Conservation (phyloP, 345 rosid genomes). For the Passiflora organensis region DNA sequence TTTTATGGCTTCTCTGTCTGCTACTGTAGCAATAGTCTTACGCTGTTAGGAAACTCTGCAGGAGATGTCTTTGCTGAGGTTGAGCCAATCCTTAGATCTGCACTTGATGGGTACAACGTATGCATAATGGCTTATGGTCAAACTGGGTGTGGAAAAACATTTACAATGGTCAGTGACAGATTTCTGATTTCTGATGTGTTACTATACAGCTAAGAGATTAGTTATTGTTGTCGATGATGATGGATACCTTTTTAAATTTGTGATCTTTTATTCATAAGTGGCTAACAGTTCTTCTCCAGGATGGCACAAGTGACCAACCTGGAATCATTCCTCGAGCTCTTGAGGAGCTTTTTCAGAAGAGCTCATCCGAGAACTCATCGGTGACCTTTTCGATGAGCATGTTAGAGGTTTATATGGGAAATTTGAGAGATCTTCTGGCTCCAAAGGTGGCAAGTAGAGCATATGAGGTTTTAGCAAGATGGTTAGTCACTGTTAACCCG, state of each 20-base stretch:
- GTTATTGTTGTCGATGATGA: too few relatives aligned
- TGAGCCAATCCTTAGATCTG: slow-evolving; percentile 76
- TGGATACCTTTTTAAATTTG: too few relatives aligned
- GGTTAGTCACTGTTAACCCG: slow-evolving; percentile 30
- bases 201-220: too few relatives aligned
- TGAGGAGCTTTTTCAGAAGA: slow-evolving; percentile 53
- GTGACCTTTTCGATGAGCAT: slow-evolving; percentile 76
- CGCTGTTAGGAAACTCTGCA: slow-evolving; percentile 46
- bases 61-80: slow-evolving; percentile 77
- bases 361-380: slow-evolving; percentile 39
- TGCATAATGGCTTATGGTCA: slow-evolving; percentile 91
- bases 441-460: slow-evolving; percentile 42
- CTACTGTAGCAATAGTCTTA: slow-evolving; percentile 29
- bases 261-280: slow-evolving; percentile 4
- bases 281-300: slow-evolving; percentile 39
- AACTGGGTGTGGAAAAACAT: slow-evolving; percentile 95
- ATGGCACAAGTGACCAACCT: slow-evolving; percentile 59
- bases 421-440: slow-evolving; percentile 68
- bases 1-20: neutral
- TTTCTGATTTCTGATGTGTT: neutral
- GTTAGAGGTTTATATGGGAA: slow-evolving; percentile 93
- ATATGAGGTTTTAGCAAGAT: slow-evolving; percentile 36
- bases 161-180: slow-evolving; percentile 62
- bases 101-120: slow-evolving; percentile 85
- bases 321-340: slow-evolving; percentile 78